These are phyloP conservation scores for Ogataea nonfermentans DNA, from an alignment of 805 yeast species.

Conservation along the genomic window DNA sequence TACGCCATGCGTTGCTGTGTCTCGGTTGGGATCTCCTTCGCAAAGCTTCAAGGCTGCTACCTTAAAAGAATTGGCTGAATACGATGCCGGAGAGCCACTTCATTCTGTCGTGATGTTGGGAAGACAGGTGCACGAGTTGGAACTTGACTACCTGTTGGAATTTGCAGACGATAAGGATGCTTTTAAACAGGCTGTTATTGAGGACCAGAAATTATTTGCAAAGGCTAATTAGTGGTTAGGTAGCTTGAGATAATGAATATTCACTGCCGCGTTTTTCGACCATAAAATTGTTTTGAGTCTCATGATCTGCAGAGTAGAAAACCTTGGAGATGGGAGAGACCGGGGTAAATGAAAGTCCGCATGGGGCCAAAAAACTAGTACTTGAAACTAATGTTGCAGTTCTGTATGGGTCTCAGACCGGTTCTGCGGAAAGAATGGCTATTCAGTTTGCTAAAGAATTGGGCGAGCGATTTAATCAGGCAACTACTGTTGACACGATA, in stretches of 20 bases:
- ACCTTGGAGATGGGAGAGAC: background rate
- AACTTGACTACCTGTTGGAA: conserved; percentile 77
- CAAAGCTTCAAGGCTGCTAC: conserved; percentile 87
- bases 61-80: conserved; percentile 68
- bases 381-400: conserved; percentile 9
- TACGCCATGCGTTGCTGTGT: conserved; percentile 92
- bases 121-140: conserved; percentile 90
- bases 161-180: conserved; percentile 62
- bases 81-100: conserved; percentile 91
- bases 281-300: background rate
- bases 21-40: conserved; percentile 83
- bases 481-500: conserved; percentile 65
- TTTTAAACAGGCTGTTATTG: conserved; percentile 45
- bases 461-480: conserved; percentile 64
- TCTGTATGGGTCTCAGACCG: conserved; percentile 40
- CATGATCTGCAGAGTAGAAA: background rate
- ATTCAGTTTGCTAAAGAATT: conserved; percentile 77
- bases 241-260: background rate
- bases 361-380: background rate
- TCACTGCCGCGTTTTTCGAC: conserved; percentile 4
- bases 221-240: background rate
- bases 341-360: background rate
- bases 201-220: conserved; percentile 61
- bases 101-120: conserved; percentile 92
- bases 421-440: conserved; percentile 14